Conservation (phyloP, 768 basidiomycete genomes). For the Infundibulicybe gibba region DNA sequence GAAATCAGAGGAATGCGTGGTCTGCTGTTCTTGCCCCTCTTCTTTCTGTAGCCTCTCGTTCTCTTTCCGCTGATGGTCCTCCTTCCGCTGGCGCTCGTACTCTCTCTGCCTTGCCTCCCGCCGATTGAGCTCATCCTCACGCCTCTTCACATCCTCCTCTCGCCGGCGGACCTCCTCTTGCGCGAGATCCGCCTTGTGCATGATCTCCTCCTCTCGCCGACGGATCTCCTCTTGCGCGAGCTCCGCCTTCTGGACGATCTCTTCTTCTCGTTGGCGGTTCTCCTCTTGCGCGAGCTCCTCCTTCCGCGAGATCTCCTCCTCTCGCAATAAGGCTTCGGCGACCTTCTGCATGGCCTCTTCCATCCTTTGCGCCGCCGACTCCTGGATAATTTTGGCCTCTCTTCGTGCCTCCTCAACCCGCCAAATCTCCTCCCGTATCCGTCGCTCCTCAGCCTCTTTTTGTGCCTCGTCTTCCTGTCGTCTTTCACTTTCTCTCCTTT, state of each 20-base stretch:
- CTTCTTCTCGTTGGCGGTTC: too few relatives aligned
- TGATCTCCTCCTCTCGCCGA: slow-evolving; percentile 11
- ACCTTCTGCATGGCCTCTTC: too few relatives aligned
- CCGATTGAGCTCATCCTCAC: slow-evolving; percentile 32
- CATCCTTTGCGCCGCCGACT: too few relatives aligned
- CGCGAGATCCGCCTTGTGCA: slow-evolving; percentile 18
- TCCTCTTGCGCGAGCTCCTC: slow-evolving; percentile 18
- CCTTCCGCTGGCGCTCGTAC: slow-evolving; percentile 1
- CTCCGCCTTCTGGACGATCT: slow-evolving; percentile 19
- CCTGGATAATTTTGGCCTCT: too few relatives aligned
- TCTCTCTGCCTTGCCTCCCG: slow-evolving; percentile 15
- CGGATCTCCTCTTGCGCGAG: slow-evolving; percentile 13
- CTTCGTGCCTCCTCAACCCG: too few relatives aligned
- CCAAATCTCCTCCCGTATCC: slow-evolving; percentile 17
- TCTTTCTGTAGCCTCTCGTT: background rate
- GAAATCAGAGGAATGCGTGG: too few relatives aligned
- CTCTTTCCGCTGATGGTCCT: background rate
- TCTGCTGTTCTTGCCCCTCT: slow-evolving; percentile 30
- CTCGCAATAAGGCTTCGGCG: too few relatives aligned
- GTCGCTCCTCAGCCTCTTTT: slow-evolving; percentile 22
- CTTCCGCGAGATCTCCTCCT: too few relatives aligned
- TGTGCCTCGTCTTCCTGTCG: slow-evolving; percentile 18
- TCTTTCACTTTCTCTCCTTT: slow-evolving; percentile 11
- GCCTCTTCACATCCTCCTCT: slow-evolving; percentile 24
- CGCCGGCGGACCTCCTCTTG: slow-evolving; percentile 20